Evolutionary conservation across 352 stramenopile species (phyloP).

Genomic region (Phytopythium mirpurense): DNA sequence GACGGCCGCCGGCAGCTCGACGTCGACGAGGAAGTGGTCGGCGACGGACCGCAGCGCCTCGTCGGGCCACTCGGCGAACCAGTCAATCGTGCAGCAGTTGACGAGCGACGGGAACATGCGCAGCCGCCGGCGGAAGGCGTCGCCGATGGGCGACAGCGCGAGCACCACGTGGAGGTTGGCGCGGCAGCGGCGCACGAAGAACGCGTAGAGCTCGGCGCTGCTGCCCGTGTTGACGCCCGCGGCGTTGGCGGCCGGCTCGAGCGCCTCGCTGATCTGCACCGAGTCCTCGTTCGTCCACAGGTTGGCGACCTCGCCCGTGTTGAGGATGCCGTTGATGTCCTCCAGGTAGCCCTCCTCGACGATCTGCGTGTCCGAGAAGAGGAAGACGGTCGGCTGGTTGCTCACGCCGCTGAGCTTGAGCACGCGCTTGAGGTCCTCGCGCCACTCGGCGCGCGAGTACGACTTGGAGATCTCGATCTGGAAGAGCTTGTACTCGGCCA

Average conservation of each 20-base stretch:
- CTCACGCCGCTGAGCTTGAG: slow-evolving; percentile 69
- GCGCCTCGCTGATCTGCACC: slow-evolving; percentile 71
- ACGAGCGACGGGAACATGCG: slow-evolving; percentile 96
- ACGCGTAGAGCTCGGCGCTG: slow-evolving; percentile 81
- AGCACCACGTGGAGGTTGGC: slow-evolving; percentile 94
- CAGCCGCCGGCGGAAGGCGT: slow-evolving; percentile 90
- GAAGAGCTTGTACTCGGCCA: slow-evolving; percentile 93
- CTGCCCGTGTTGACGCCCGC: slow-evolving; percentile 71
- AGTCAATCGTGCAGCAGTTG: slow-evolving; percentile 97
- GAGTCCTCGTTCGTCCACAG: slow-evolving; percentile 90
- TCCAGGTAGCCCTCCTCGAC: slow-evolving; percentile 91
- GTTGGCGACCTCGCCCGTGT: slow-evolving; percentile 92
- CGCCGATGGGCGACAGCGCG: slow-evolving; percentile 90
- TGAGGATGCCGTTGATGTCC: slow-evolving; percentile 92
- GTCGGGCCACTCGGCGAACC: slow-evolving; percentile 95
- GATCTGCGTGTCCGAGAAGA: slow-evolving; percentile 93
- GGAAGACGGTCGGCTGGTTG: slow-evolving; percentile 89
- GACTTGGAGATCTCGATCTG: slow-evolving; percentile 96
- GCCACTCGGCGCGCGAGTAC: slow-evolving; percentile 91
- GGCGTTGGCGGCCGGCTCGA: slow-evolving; percentile 54
- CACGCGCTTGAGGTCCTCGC: slow-evolving; percentile 91
- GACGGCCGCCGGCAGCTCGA: slow-evolving; percentile 71
- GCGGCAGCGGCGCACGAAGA: slow-evolving; percentile 87
- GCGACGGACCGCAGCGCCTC: slow-evolving; percentile 92
- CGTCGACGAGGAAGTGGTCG: slow-evolving; percentile 88